Base-by-base conservation (phyloP, 2,329 filamentous ascomycete species). In the Neofusicoccum laricinum region DNA sequence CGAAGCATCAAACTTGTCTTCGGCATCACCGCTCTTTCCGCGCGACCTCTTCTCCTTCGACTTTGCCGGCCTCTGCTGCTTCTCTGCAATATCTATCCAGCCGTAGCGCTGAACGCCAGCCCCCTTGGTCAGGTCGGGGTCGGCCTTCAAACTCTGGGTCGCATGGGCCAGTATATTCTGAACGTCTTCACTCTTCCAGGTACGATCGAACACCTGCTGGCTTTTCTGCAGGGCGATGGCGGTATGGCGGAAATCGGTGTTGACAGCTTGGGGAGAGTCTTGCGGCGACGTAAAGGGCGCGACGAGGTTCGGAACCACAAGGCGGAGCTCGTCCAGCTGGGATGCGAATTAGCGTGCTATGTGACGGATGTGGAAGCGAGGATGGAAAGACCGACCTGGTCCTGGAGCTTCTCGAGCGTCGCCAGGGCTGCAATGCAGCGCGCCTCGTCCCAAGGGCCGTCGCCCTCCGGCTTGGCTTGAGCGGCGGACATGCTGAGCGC, bases 281-380 rank as follows among this genome's bases (percentile, higher is more conserved):
- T 71, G 68, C 14, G 71, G 66, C 5, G 67, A 66, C 48, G 70
- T 70, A 45, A 82, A 73, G 2, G 79, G 79, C 10, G 76, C 69
- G 40, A 81, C 72, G 19, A 82, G 70, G 14, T 74, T 73, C 4
- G 79, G 79, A 21, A 83, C 76, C 1, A 77, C 73, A 10, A 77
- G 72, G 61, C 80, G 79, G 4, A 82, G 71, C 41, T 72, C 68
- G 43, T 81, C 75, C 21, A 83, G 70, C 79, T 82, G 59, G 4
- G 7, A 25, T 17, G 10, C 1, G 43, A 32, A 34, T 70, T 50
- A 71, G 67, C 50, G 38, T 43, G 61, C 64, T 46, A 30, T 38
- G 21, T 62, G 12, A 19, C 43, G 6, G 14, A 25, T 41, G 45
- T 21, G 21, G n/a, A 43, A 17, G 15, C 25, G 25, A 4, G 25